Base-by-base conservation (phyloP, 192 early-diverging fungal species). In the Gaertneriomyces sp. region DNA sequence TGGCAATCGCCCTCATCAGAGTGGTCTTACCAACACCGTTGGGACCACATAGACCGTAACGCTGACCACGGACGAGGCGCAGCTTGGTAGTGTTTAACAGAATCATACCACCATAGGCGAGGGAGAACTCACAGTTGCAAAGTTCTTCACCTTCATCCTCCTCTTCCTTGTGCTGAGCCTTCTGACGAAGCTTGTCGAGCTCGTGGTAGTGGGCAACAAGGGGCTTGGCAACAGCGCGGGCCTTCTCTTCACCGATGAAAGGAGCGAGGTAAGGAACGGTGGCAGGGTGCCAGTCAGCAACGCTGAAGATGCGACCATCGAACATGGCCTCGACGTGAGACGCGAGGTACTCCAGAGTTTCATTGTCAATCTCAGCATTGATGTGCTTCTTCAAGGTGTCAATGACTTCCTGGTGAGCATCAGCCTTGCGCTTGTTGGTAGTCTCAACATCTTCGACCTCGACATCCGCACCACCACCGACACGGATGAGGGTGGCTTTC, bases 11-110 rank as follows among this genome's bases (percentile, higher is more conserved):
- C 58, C 89, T 79, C 88, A 93, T 89, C 58, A 93, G 81, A 53
- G 91, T 92, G 40, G 89, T 85, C 79, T 93, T 93, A 69, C 91
- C 91, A 74, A 78, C 81, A 77, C 90, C 91, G 83, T 92, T 91
- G 70, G 85, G 83, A 65, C 88, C 91, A 73, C 82, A 81, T 54
- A 93, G 83, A 85, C 87, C 89, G 77, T 93, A 93, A 70, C 88
- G 86, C 63, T 86, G 79, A 76, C 89, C 89, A 80, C 88, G 84
- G 68, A 80, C 80, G 20, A 93, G 79, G 70, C 76, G 68, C 40
- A 89, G 63, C 38, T 74, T 72, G 71, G 83, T 77, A 74, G 77
- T 77, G 83, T 88, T 89, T 58, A 91, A 76, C 69, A 91, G 70
- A 71, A 91, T 87, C 86, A 85, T 89, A 81, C 82, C 85, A 82